Percentiles rank a stretch among this genome's conserved stretches.
Evolutionary conservation across 768 basidiomycete genomes (phyloP).

Genomic region (Chalciporus sphaerocephalus): DNA sequence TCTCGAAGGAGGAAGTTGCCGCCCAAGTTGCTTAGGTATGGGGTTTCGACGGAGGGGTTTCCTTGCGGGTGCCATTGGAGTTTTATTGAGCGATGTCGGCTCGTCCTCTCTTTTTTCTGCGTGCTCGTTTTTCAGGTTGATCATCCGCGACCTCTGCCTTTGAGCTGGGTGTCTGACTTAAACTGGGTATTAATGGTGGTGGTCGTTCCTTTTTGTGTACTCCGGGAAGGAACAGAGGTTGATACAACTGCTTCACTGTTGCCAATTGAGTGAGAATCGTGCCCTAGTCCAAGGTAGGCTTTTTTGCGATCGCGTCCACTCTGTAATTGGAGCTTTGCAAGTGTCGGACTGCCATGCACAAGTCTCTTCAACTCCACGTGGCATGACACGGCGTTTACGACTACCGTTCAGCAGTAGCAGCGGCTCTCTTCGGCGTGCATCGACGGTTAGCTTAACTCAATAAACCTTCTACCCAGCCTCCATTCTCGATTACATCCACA

Average conservation of each 20-base stretch:
- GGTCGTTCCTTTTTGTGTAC: constrained; percentile 54
- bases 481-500: background rate
- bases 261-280: background rate
- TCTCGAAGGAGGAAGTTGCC: constrained; percentile 44
- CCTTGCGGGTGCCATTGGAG: constrained; percentile 13
- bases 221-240: constrained; percentile 50
- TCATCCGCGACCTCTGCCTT: constrained; percentile 38
- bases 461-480: background rate
- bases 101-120: constrained; percentile 49
- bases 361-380: too few relatives aligned
- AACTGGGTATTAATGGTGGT: constrained; percentile 45
- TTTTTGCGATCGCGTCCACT: too few relatives aligned
- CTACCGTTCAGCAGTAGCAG: too few relatives aligned
- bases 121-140: constrained; percentile 33
- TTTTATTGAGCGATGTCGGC: constrained; percentile 38
- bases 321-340: too few relatives aligned
- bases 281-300: background rate
- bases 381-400: too few relatives aligned
- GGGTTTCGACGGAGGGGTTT: background rate
- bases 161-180: constrained; percentile 33
- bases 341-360: background rate
- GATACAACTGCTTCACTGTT: constrained; percentile 50
- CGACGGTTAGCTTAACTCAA: background rate
- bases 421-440: background rate
- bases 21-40: constrained; percentile 1